These are phyloP conservation scores for Macrotyloma uniflorum DNA, from an alignment of 306 rosid species.

Conservation along the genomic window DNA sequence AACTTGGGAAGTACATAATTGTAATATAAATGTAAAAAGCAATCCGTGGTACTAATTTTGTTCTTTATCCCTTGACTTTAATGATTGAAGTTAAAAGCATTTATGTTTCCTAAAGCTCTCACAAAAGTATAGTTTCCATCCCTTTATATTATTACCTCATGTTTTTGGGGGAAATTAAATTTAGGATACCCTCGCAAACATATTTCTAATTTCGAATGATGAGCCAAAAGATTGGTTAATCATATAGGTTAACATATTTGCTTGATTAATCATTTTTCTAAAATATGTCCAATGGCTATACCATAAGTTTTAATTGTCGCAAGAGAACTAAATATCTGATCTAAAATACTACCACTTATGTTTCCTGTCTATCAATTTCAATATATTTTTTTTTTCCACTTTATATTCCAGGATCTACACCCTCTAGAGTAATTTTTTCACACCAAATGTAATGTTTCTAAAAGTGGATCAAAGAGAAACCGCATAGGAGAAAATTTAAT, in stretches of 20 bases:
- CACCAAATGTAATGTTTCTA: neutral
- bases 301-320: neutral
- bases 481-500: neutral
- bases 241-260: neutral
- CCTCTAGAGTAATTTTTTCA: neutral
- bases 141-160: neutral
- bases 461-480: neutral
- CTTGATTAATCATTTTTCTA: neutral
- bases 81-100: neutral
- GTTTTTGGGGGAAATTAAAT: neutral
- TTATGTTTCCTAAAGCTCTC: neutral
- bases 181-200: neutral
- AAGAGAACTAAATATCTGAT: neutral
- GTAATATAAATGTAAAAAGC: neutral
- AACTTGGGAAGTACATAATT: neutral
- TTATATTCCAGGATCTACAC: neutral
- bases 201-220: neutral
- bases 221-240: neutral
- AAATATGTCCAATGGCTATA: neutral
- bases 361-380: conserved; percentile 2
- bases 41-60: neutral
- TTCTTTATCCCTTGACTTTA: conserved; percentile 5
- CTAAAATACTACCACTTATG: neutral
- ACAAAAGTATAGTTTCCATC: neutral
- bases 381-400: neutral